Evolutionary conservation across 306 rosid genomes (phyloP), one percentile per base, ranked within the genome.

Genomic region (Acacia melanoxylon): DNA sequence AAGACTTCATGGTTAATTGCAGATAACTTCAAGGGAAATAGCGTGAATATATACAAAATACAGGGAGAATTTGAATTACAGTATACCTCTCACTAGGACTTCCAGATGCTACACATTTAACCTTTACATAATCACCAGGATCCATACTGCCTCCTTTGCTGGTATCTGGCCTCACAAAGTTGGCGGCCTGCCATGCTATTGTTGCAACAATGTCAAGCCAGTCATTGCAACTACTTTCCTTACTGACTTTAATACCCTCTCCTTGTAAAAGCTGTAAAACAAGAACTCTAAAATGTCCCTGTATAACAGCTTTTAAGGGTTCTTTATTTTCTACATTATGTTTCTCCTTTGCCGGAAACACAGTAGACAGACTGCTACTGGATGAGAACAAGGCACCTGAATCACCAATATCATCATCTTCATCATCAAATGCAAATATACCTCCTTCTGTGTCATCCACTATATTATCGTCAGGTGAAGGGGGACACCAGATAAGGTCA

Each of bases 101-200:
- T 86, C 99, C 98, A 17, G 97, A 83, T 54, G 97, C 97, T 69
- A 92, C 5, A 77, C 98, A 93, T 89, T 95, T 95, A 85, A 95
- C 93, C 90, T 93, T 95, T 35, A 95, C 94, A 88, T 95, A 95
- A 87, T 89, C 87, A 80, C 83, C 96, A 61, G 99, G 98, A 88
- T 95, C 99, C 99, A 95, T 93, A 82, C 98, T 95, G 83, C 98
- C 99, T 73, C 99, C 99, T 85, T 83, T 85, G 86, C 99, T 90
- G 59, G 96, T 95, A 87, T 95, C 98, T 5, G 99, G 99, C 88
- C 90, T 92, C 82, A 95, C 94, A 89, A 89, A 95, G 89, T 82
- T 91, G 76, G 96, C 99, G 63, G 99, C 98, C 85, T 95, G 91
- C 99, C 97, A 90, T 22, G 99, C 98, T 82, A 95, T 67, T 74